phyloP scores from a whole-genome alignment of 1,139 yeast species.

The Wickerhamiella pararugosa region DNA sequence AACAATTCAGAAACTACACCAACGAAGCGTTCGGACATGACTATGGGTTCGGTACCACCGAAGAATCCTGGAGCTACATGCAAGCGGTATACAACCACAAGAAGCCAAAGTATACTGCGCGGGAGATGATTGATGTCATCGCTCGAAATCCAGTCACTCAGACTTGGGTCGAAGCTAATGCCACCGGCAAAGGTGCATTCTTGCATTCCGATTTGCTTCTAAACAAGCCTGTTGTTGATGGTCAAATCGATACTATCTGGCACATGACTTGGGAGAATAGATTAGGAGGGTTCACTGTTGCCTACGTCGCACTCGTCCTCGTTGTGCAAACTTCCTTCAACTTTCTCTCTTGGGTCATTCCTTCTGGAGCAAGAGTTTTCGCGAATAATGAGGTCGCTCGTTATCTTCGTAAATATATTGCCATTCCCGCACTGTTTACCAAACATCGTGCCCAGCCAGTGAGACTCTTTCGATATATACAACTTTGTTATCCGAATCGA shows the following conservation, averaged over 20 bases:
- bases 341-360: constrained; percentile 6
- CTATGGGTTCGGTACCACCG: too few relatives aligned
- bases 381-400: constrained; percentile 3
- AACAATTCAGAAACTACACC: too few relatives aligned
- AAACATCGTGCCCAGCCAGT: constrained; percentile 5
- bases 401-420: constrained; percentile 15
- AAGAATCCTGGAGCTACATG: too few relatives aligned
- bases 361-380: background rate
- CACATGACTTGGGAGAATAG: background rate
- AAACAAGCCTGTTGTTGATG: background rate
- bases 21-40: too few relatives aligned
- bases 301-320: constrained; percentile 6
- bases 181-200: constrained; percentile 4
- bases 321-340: constrained; percentile 7
- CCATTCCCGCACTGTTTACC: constrained; percentile 20
- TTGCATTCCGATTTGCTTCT: background rate
- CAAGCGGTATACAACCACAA: too few relatives aligned
- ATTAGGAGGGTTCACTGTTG: background rate
- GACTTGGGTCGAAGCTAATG: constrained; percentile 3
- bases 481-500: constrained; percentile 20
- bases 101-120: too few relatives aligned
- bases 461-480: constrained; percentile 13
- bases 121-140: too few relatives aligned
- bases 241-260: constrained; percentile 1
- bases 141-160: constrained; percentile 2